These are phyloP conservation scores for Cryphonectria nitschkei DNA, from an alignment of 2,329 filamentous ascomycete genomes.

Conservation along the genomic window DNA sequence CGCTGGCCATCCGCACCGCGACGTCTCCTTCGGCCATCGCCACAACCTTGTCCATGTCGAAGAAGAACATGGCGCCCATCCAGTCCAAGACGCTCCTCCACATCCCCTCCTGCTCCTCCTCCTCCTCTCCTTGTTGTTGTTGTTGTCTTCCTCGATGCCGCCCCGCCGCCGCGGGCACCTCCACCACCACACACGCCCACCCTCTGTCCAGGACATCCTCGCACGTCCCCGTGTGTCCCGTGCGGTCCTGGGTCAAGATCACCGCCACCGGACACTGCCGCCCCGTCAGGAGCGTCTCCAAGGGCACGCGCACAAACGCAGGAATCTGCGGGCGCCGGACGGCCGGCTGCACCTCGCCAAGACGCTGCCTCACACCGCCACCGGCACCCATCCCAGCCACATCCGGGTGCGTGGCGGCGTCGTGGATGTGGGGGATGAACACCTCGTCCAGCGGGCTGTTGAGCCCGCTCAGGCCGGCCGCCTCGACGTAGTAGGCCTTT, in stretches of 20 bases:
- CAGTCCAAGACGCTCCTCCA: constrained; percentile 66
- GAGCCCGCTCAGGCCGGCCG: constrained; percentile 49
- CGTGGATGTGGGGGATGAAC: constrained; percentile 58
- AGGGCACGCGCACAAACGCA: constrained; percentile 66
- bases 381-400: neutral
- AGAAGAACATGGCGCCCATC: constrained; percentile 51
- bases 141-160: constrained; percentile 39
- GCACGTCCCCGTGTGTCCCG: constrained; percentile 63
- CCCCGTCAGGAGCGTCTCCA: constrained; percentile 34
- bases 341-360: neutral
- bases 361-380: neutral
- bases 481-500: constrained; percentile 66
- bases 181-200: constrained; percentile 65
- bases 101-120: constrained; percentile 62
- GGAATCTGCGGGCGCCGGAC: constrained; percentile 50
- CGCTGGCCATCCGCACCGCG: neutral
- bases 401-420: constrained; percentile 11
- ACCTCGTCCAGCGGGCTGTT: constrained; percentile 63
- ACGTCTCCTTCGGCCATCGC: constrained; percentile 52
- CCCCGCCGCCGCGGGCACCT: constrained; percentile 61
- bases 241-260: constrained; percentile 64
- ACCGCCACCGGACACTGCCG: constrained; percentile 51
- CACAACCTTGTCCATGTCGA: constrained; percentile 61
- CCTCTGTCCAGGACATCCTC: constrained; percentile 65
- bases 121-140: constrained; percentile 45